These are phyloP conservation scores for Tetrahymena borealis DNA, from an alignment of 73 alveolate genomes.

Conservation along the genomic window DNA sequence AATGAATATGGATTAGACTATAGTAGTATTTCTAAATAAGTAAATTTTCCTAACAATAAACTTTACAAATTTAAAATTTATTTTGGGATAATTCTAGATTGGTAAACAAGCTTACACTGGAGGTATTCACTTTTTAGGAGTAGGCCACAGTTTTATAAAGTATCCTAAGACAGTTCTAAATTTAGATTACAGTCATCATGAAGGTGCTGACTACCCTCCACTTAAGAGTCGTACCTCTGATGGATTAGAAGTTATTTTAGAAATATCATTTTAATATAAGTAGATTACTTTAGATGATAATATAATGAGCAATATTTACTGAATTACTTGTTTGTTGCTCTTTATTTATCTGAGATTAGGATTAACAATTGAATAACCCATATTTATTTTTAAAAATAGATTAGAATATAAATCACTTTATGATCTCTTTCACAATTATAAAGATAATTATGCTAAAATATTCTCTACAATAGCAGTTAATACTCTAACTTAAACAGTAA, in stretches of 20 bases:
- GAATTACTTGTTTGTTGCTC: neutral
- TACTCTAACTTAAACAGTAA: constrained; percentile 71
- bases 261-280: constrained; percentile 84
- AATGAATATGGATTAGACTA: constrained; percentile 92
- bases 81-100: neutral
- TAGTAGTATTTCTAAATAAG: constrained; percentile 79
- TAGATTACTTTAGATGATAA: neutral
- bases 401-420: constrained; percentile 58
- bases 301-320: neutral
- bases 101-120: constrained; percentile 52
- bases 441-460: constrained; percentile 61
- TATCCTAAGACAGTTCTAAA: constrained; percentile 92
- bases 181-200: constrained; percentile 75
- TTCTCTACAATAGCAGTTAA: constrained; percentile 82
- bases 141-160: constrained; percentile 86
- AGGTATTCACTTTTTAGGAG: constrained; percentile 92
- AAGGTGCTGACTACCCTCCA: constrained; percentile 73
- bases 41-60: constrained; percentile 32
- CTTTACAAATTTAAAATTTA: neutral
- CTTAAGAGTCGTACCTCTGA: constrained; percentile 88
- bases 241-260: constrained; percentile 91
- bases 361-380: neutral
- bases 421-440: constrained; percentile 79
- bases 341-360: neutral
- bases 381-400: constrained; percentile 4